Conservation (phyloP, 2,329 filamentous ascomycete species). For the Helicocarpus griseus region DNA sequence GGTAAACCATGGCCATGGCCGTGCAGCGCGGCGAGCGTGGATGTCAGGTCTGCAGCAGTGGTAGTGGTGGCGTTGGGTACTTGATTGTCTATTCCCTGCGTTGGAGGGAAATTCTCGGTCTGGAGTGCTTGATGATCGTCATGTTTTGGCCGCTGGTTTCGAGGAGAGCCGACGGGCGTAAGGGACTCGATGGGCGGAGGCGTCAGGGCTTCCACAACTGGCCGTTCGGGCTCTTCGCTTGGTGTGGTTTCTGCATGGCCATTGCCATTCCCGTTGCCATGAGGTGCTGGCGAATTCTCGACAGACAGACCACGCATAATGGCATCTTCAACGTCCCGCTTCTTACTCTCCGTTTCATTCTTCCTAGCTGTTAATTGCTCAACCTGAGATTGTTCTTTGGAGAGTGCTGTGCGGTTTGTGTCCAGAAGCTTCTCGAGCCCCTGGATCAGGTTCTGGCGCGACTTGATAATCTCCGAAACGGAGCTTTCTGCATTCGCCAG, state of each 20-base stretch:
- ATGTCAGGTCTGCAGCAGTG: conserved; percentile 12
- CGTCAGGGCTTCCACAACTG: conserved; percentile 77
- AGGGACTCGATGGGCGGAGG: conserved; percentile 58
- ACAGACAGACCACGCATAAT: conserved; percentile 77
- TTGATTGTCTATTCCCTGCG: conserved; percentile 5
- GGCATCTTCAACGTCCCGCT: conserved; percentile 77
- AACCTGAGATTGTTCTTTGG: conserved; percentile 59
- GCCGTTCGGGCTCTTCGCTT: conserved; percentile 54
- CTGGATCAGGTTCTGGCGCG: conserved; percentile 64
- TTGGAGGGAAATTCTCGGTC: too few species aligned
- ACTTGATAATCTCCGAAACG: conserved; percentile 80
- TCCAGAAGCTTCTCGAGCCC: conserved; percentile 76
- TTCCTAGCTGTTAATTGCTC: conserved; percentile 57
- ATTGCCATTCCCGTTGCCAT: conserved; percentile 23
- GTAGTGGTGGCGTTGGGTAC: conserved; percentile 17
- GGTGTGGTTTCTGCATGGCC: conserved; percentile 18
- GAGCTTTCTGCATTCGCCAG: conserved; percentile 82
- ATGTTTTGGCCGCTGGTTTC: conserved; percentile 5
- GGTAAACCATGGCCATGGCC: conserved; percentile 11
- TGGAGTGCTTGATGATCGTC: background rate
- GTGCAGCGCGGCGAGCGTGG: conserved; percentile 12
- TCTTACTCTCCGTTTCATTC: conserved; percentile 65
- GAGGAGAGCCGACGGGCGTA: conserved; percentile 43
- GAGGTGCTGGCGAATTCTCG: conserved; percentile 42
- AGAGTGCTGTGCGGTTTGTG: conserved; percentile 59